Evolutionary conservation across 2,329 filamentous ascomycete species (phyloP).

Genomic region (Plectosphaerella plurivora): DNA sequence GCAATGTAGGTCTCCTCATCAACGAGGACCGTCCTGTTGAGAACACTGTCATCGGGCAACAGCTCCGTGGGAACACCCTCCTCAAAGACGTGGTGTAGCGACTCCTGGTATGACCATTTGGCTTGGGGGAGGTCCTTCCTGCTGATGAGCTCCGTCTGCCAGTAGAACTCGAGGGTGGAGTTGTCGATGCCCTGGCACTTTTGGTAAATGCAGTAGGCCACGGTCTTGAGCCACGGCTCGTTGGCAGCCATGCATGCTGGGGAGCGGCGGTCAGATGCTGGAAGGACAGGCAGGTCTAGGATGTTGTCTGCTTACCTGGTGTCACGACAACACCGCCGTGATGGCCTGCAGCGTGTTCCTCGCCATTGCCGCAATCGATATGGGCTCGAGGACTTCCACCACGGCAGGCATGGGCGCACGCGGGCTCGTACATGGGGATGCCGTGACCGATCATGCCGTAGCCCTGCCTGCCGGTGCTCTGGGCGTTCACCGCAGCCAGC

Average conservation of each 20-base stretch:
- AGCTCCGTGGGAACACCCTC: slow-evolving; percentile 1
- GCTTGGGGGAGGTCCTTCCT: slow-evolving; percentile 1
- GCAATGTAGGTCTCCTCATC: slow-evolving; percentile 6
- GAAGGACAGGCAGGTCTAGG: neutral
- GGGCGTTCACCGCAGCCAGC: neutral
- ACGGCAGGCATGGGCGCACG: slow-evolving; percentile 29
- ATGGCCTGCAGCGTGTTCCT: slow-evolving; percentile 1
- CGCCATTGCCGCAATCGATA: slow-evolving; percentile 1
- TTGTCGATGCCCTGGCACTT: slow-evolving; percentile 6
- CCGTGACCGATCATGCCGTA: slow-evolving; percentile 1
- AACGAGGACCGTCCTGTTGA: slow-evolving; percentile 9
- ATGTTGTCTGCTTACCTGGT: neutral
- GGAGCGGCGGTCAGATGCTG: neutral
- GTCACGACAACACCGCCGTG: slow-evolving; percentile 1
- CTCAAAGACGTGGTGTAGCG: slow-evolving; percentile 2
- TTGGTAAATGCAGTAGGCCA: slow-evolving; percentile 15
- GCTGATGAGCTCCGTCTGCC: slow-evolving; percentile 1
- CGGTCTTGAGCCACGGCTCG: slow-evolving; percentile 13
- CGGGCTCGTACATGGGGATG: slow-evolving; percentile 24
- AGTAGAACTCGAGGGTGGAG: slow-evolving; percentile 1
- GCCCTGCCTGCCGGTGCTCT: neutral
- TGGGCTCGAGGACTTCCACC: neutral
- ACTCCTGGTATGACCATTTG: slow-evolving; percentile 8
- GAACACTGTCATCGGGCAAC: neutral
- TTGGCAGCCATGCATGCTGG: slow-evolving; percentile 13